These are phyloP conservation scores for Calonectria multiphialidica DNA, from an alignment of 2,329 filamentous ascomycete species.

Conservation along the genomic window DNA sequence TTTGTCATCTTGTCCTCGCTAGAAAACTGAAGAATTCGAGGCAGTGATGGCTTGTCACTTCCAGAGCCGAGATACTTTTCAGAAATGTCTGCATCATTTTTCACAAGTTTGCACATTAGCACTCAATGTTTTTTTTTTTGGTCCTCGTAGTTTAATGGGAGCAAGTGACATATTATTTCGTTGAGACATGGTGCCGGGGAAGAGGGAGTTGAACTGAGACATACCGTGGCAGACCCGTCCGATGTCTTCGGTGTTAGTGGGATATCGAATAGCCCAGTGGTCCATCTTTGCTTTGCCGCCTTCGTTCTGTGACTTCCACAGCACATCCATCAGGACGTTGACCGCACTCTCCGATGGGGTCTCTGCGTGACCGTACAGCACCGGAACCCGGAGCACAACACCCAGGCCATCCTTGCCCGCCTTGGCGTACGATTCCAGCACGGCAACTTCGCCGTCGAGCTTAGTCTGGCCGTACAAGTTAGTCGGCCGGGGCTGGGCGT, in stretches of 20 bases:
- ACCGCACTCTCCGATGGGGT: constrained; percentile 82
- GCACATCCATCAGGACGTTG: constrained; percentile 81
- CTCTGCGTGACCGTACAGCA: constrained; percentile 85
- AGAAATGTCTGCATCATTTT: constrained; percentile 69
- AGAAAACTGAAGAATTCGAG: constrained; percentile 83
- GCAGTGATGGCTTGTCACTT: constrained; percentile 66
- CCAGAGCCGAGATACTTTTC: constrained; percentile 72
- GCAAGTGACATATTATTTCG: background rate
- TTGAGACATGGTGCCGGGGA: constrained; percentile 25
- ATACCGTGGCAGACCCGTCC: constrained; percentile 79
- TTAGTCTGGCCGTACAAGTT: constrained; percentile 80
- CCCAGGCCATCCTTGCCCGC: constrained; percentile 66
- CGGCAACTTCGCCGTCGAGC: constrained; percentile 71
- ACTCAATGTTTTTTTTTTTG: background rate
- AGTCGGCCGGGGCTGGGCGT: constrained; percentile 74
- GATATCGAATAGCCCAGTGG: constrained; percentile 86
- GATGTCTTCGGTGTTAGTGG: constrained; percentile 91
- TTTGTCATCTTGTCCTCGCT: constrained; percentile 91
- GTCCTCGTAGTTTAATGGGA: background rate
- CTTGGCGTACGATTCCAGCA: constrained; percentile 70
- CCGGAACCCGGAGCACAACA: constrained; percentile 82
- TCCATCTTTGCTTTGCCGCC: constrained; percentile 80
- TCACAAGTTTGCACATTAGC: constrained; percentile 3
- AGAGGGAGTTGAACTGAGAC: constrained; percentile 39
- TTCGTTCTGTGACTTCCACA: constrained; percentile 79